Evolutionary conservation across 2,329 filamentous ascomycete genomes (phyloP).

Genomic region (Coniosporium tulheliwenetii): DNA sequence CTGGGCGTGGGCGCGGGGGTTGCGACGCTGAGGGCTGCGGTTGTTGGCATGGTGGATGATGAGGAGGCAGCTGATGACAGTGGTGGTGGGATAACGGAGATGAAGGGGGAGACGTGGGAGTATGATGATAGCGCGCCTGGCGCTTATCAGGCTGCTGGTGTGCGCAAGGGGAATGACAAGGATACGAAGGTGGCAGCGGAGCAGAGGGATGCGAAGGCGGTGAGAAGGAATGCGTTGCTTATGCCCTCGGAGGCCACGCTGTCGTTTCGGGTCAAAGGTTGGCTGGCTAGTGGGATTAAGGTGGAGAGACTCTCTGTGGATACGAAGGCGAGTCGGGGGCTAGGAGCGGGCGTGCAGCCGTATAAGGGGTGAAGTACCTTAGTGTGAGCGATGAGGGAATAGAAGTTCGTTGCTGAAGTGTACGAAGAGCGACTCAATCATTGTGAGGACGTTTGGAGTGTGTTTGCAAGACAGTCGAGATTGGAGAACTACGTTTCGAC

Average conservation of each 20-base stretch:
- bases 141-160: slow-evolving; percentile 3
- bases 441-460: too few relatives aligned
- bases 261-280: slow-evolving; percentile 41
- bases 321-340: slow-evolving; percentile 64
- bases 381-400: slow-evolving; percentile 49
- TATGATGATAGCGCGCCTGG: slow-evolving; percentile 16
- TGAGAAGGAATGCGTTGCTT: slow-evolving; percentile 39
- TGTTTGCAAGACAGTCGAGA: too few relatives aligned
- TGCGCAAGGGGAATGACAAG: neutral
- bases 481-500: too few relatives aligned
- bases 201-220: slow-evolving; percentile 18
- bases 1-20: slow-evolving; percentile 35
- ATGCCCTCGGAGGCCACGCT: slow-evolving; percentile 32
- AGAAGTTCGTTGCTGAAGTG: slow-evolving; percentile 25
- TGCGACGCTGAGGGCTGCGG: slow-evolving; percentile 65
- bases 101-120: slow-evolving; percentile 25
- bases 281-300: slow-evolving; percentile 47
- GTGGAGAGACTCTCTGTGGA: slow-evolving; percentile 48
- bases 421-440: too few relatives aligned
- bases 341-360: slow-evolving; percentile 79
- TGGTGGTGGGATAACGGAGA: slow-evolving; percentile 19
- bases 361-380: slow-evolving; percentile 98
- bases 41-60: slow-evolving; percentile 45
- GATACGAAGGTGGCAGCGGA: slow-evolving; percentile 12
- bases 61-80: slow-evolving; percentile 29